Base-by-base conservation (phyloP, 805 yeast species). In the Lipomyces starkeyi region DNA sequence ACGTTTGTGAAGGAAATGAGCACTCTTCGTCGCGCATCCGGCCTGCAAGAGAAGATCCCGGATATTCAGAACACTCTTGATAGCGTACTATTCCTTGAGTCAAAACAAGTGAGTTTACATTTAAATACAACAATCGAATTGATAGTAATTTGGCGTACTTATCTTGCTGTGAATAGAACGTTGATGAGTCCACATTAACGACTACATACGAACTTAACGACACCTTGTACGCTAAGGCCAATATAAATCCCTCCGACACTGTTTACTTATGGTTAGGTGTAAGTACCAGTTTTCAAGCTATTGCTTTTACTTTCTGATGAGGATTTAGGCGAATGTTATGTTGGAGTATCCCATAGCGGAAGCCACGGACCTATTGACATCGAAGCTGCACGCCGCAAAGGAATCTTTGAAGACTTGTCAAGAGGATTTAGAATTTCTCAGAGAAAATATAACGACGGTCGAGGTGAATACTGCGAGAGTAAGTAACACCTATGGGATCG, bases 371-470 rank as follows among this genome's bases (percentile, higher is more conserved):
- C 82, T 95, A 73, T 81, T 95, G 65, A 75, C 81, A 13, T 83
- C 83, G 52, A 87, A 94, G 77, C 83, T 93, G 69, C 77, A 78
- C 14, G 85, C 86, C 43, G 93, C 97, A 17, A 80, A 85, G 73
- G 81, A 83, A 53, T 89, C 86, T 71, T 83, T 87, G 73, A 77
- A 80, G 29, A 81, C 83, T 57, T 89, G 96, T 49, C 87, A 91
- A 72, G 97, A 91, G 71, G 99, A 92, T 76, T 84, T 91, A 69
- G 97, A 91, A 75, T 93, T 88, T 73, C 83, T 89, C 69, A 86
- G 95, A 71, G 95, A 91, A 73, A 93, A 93, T 74, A 93, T 94
- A 70, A 95, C 99, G 17, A 94, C 98, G 2, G 91, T 95, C 93
- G 98, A 95, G 78, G 99, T 95, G 62, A 95, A 95, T 77, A 92